A percentile compares a stretch with the other conserved stretches of the same genome.
These are phyloP conservation scores for Porphyra umbilicalis DNA, from an alignment of 31 red algal species.

Conservation along the genomic window DNA sequence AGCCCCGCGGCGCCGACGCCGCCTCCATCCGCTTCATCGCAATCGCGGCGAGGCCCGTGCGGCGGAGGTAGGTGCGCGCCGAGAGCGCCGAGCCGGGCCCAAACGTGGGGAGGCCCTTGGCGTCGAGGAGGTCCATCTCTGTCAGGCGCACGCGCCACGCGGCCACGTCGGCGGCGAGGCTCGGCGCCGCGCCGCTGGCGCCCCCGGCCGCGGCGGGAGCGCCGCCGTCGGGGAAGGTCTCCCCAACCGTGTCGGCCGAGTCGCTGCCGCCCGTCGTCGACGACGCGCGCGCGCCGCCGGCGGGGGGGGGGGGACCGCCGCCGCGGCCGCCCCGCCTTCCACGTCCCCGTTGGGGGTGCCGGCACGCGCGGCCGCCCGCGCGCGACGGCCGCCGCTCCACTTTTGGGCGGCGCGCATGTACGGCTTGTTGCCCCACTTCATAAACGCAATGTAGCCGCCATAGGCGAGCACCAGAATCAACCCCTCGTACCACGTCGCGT, in stretches of 20 bases:
- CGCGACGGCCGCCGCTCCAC: background rate
- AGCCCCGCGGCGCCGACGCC: background rate
- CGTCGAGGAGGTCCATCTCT: background rate
- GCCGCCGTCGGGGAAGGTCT: background rate
- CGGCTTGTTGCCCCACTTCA: constrained; percentile 68
- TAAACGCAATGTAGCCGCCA: constrained; percentile 49
- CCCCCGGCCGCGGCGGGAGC: background rate
- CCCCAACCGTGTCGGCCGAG: background rate
- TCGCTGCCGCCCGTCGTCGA: too few relatives aligned
- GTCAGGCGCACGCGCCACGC: background rate
- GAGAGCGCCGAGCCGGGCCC: background rate
- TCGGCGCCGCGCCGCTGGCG: background rate
- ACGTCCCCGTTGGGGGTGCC: background rate
- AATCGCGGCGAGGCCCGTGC: constrained; percentile 51
- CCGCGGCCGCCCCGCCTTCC: background rate
- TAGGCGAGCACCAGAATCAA: constrained; percentile 47
- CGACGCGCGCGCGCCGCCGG: too few relatives aligned
- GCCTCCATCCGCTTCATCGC: constrained; percentile 38
- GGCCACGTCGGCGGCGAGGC: background rate
- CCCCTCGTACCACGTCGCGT: constrained; percentile 67
- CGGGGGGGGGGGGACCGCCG: too few relatives aligned
- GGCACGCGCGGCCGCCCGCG: background rate
- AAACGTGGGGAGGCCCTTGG: background rate
- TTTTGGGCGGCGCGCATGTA: constrained; percentile 47
- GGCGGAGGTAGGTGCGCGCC: constrained; percentile 34